Evolutionary conservation across 495 filamentous ascomycete genomes (phyloP).

Genomic region (Cladorrhinum samala): DNA sequence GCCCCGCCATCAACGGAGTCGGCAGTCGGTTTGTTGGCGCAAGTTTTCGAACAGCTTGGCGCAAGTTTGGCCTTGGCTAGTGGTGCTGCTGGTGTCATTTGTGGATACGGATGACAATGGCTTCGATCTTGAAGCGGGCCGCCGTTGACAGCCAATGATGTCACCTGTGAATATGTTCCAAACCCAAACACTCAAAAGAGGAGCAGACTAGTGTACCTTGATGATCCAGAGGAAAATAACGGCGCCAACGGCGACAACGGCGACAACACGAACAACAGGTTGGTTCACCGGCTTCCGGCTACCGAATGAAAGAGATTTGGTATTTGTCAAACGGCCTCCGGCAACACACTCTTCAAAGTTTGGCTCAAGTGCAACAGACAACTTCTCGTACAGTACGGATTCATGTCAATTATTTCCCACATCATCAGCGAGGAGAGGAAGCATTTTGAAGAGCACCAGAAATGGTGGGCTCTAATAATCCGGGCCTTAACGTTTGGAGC

Average conservation of each 20-base stretch:
- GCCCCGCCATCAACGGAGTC: not conserved
- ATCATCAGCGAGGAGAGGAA: too few species aligned
- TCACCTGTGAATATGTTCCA: conserved; percentile 15
- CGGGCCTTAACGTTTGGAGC: not conserved
- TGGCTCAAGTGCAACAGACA: too few species aligned
- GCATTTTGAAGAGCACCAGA: too few species aligned
- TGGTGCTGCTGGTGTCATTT: conserved; percentile 9
- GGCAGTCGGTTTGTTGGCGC: not conserved
- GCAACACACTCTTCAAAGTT: not conserved
- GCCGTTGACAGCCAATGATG: conserved; percentile 22
- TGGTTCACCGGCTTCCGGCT: too few species aligned
- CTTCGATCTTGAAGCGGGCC: conserved; percentile 8
- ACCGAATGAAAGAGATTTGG: not conserved
- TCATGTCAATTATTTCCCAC: not conserved
- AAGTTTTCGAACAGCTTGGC: not conserved
- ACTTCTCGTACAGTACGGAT: too few species aligned
- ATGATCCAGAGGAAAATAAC: not conserved
- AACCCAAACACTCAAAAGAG: not conserved
- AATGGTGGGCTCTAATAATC: not conserved
- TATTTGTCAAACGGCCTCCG: not conserved
- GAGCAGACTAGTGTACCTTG: not conserved
- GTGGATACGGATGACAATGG: conserved; percentile 18
- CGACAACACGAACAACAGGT: too few species aligned
- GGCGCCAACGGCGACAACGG: too few species aligned
- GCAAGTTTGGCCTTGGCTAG: not conserved